phyloP scores from a whole-genome alignment of 306 rosid genomes.

The Ochetophila trinervis region DNA sequence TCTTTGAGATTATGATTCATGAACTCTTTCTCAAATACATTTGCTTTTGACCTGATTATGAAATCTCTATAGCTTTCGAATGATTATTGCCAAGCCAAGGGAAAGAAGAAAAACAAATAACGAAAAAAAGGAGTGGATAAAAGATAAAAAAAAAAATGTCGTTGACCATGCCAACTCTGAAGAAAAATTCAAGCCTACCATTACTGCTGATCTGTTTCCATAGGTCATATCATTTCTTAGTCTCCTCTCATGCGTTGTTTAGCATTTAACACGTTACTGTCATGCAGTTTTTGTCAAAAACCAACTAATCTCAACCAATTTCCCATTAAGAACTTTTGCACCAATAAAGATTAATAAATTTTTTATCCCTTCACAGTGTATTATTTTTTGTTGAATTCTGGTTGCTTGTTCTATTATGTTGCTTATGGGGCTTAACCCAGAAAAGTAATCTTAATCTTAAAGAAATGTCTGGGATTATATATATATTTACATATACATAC shows the following conservation, averaged over 20 bases:
- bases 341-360: no score
- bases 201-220: background rate
- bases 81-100: background rate
- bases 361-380: background rate
- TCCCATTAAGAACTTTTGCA: background rate
- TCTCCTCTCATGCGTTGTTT: background rate
- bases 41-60: background rate
- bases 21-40: background rate
- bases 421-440: no score
- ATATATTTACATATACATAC: no score
- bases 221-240: background rate
- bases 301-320: conserved; percentile 6
- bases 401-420: no score
- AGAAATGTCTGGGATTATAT: no score
- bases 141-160: background rate
- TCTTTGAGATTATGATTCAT: background rate
- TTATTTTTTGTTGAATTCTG: no score
- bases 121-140: no score
- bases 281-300: background rate
- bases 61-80: background rate
- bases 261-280: background rate
- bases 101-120: background rate
- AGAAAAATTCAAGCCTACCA: background rate
- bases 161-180: conserved; percentile 9
- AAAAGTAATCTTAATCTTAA: no score